phyloP scores from a whole-genome alignment of 1,139 yeast species.

The Debaryomycetaceae sp. region DNA sequence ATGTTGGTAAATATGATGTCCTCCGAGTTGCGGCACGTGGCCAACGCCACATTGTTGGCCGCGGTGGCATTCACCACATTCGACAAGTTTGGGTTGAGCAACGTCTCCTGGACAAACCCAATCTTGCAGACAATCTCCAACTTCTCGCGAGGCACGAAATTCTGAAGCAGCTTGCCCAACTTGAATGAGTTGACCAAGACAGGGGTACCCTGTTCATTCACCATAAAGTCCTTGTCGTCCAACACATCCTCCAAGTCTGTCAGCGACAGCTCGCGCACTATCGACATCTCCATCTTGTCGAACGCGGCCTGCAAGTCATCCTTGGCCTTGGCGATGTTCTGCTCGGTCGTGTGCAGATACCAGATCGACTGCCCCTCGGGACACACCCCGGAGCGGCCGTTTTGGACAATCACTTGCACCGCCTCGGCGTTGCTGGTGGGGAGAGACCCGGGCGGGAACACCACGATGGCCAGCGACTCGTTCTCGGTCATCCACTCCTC shows the following conservation, averaged over 20 bases:
- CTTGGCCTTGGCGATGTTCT: conserved; percentile 61
- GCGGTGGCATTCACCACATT: conserved; percentile 32
- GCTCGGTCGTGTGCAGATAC: conserved; percentile 81
- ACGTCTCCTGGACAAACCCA: conserved; percentile 72
- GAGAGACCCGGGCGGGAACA: conserved; percentile 87
- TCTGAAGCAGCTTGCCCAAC: conserved; percentile 78
- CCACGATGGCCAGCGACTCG: conserved; percentile 82
- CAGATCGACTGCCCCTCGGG: conserved; percentile 87
- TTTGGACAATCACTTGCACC: conserved; percentile 83
- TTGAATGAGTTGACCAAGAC: conserved; percentile 70
- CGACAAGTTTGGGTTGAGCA: conserved; percentile 38
- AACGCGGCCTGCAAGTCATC: conserved; percentile 78
- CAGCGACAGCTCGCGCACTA: conserved; percentile 68
- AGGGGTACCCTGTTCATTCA: conserved; percentile 59
- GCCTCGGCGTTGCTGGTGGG: conserved; percentile 63
- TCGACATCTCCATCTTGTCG: conserved; percentile 70
- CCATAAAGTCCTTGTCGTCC: conserved; percentile 52
- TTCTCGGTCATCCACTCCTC: conserved; percentile 86
- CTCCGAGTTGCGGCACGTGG: conserved; percentile 26
- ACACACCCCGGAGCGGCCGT: conserved; percentile 86
- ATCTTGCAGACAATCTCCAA: conserved; percentile 75
- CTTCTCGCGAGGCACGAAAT: conserved; percentile 77
- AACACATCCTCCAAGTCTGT: conserved; percentile 41
- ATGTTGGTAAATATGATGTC: conserved; percentile 62
- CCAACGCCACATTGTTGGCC: conserved; percentile 29